Percentiles rank a stretch among this genome's conserved stretches.
Evolutionary conservation across 441 rosid species (phyloP).

Genomic region (Euphorbia celastroides): DNA sequence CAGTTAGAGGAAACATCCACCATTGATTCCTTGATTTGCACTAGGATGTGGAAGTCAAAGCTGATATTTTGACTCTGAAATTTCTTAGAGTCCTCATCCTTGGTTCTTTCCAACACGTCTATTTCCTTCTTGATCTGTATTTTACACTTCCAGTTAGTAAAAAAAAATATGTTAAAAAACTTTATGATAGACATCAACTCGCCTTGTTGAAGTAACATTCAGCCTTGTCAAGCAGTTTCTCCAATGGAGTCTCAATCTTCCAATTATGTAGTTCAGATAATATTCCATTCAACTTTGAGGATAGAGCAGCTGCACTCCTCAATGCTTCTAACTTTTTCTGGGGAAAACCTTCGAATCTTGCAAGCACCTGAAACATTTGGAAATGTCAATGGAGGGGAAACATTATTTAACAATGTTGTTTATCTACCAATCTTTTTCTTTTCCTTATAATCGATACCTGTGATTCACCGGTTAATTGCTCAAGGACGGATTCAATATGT

Average conservation of each 20-base stretch:
- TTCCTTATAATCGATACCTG: slow-evolving; percentile 20
- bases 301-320: slow-evolving; percentile 64
- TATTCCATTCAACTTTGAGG: slow-evolving; percentile 47
- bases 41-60: slow-evolving; percentile 66
- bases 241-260: slow-evolving; percentile 58
- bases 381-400: not conserved
- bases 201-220: slow-evolving; percentile 79
- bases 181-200: not conserved
- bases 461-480: slow-evolving; percentile 75
- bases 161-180: not conserved
- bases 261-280: slow-evolving; percentile 53
- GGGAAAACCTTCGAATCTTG: slow-evolving; percentile 82
- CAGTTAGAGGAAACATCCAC: slow-evolving; percentile 90
- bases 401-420: not conserved
- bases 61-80: slow-evolving; percentile 62
- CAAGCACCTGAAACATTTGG: slow-evolving; percentile 47
- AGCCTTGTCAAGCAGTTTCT: slow-evolving; percentile 59
- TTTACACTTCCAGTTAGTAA: not conserved
- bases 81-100: slow-evolving; percentile 86
- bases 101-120: slow-evolving; percentile 67
- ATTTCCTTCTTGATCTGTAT: slow-evolving; percentile 68
- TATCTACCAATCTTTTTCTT: no score
- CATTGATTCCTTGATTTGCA: slow-evolving; percentile 79
- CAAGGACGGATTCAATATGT: slow-evolving; percentile 68
- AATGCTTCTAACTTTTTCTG: slow-evolving; percentile 70